Base-by-base conservation (phyloP, 805 yeast species). In the Nakazawaea pomicola region DNA sequence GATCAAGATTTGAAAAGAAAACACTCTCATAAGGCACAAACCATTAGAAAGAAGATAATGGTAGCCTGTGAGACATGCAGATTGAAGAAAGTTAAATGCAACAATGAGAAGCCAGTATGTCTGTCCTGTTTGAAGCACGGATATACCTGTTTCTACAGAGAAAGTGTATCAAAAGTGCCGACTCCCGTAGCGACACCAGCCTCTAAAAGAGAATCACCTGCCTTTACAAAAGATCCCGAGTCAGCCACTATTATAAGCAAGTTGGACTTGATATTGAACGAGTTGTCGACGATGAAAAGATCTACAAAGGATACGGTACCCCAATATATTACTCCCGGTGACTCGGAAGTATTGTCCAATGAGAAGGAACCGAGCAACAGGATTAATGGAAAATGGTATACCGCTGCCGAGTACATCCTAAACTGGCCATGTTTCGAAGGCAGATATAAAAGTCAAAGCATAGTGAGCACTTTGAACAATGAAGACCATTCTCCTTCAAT, bases 31-130 rank as follows among this genome's bases (percentile, higher is more conserved):
- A n/a, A 9, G 30, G n/a, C 30, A 11, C 30, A 12, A 12, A 16
- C 9, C 30, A 18, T 17, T 4, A 31, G 44, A 23, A 36, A 28
- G 25, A 41, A 36, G 28, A 18, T 30, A 4, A 36, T 41, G 43
- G 49, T 57, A 12, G 65, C 66, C 2, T 61, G 67, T 41, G 41
- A 53, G 6, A 31, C 46, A n/a, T 61, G 67, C 35, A 48, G 65
- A 3, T 49, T 48, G 20, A 55, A 52, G 43, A 58, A 60, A 40
- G 47, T 59, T 11, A 56, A 53, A 40, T 61, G 67, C 21, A 19
- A 40, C 11, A 41, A 36, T 32, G 44, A 41, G 18, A 41, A 36
- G 20, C 44, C 44, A 12, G 30, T 23, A 2, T 41, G 44, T 29
- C 28, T 27, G 7, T 27, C 36, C 1, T 41, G 44, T 33, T 12